Conservation (phyloP, 805 yeast genomes). For the Candida succiphila region DNA sequence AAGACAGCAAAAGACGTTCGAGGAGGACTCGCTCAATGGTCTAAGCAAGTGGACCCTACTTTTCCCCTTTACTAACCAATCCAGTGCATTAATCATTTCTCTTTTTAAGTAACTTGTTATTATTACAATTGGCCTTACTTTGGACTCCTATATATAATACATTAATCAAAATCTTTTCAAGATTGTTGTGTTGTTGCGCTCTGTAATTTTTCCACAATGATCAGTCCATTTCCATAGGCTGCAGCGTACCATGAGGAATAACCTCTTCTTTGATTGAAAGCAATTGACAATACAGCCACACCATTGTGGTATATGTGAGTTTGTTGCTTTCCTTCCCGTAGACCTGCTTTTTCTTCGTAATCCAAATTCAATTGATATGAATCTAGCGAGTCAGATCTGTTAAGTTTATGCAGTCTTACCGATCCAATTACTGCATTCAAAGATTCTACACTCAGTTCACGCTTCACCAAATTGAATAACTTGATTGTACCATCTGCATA, state of each 20-base stretch:
- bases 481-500: conserved; percentile 10
- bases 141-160: neutral
- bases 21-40: conserved; percentile 76
- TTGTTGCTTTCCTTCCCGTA: conserved; percentile 3
- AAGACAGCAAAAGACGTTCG: conserved; percentile 49
- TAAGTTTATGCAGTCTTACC: conserved; percentile 13
- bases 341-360: conserved; percentile 5
- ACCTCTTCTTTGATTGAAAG: conserved; percentile 8
- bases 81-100: too few relatives aligned
- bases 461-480: conserved; percentile 8
- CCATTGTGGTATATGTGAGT: conserved; percentile 6
- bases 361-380: conserved; percentile 15
- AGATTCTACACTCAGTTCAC: conserved; percentile 3
- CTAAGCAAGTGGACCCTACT: conserved; percentile 42
- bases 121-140: neutral
- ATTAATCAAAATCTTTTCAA: neutral
- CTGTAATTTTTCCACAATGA: conserved; percentile 17
- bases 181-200: neutral
- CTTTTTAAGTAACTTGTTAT: neutral
- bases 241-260: conserved; percentile 12
- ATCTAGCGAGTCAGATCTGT: conserved; percentile 5
- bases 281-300: conserved; percentile 11
- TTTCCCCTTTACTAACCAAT: conserved; percentile 53
- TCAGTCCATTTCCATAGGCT: conserved; percentile 19
- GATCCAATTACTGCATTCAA: conserved; percentile 9